Evolutionary conservation across 2,329 filamentous ascomycete species (phyloP).

Genomic region (Cladosporium sp.): DNA sequence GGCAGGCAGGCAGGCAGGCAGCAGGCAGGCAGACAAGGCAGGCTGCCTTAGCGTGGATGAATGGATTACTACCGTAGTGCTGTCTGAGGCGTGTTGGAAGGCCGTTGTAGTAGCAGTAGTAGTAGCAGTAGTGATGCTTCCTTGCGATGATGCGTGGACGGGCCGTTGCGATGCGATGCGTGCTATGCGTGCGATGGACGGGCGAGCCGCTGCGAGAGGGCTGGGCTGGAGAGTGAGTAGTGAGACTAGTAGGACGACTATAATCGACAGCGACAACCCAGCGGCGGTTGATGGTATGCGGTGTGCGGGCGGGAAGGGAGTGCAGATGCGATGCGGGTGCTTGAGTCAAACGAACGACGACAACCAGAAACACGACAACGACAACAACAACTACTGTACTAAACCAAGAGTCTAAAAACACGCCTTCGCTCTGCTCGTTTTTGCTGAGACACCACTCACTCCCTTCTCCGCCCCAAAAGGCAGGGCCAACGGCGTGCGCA

Average conservation of each 20-base stretch:
- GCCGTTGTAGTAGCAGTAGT: neutral
- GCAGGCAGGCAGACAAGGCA: constrained; percentile 16
- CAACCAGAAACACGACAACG: neutral
- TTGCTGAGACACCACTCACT: constrained; percentile 17
- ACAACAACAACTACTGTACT: neutral
- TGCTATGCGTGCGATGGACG: neutral
- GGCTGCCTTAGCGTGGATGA: constrained; percentile 12
- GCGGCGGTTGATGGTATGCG: constrained; percentile 12
- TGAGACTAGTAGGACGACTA: neutral
- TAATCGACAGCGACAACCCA: neutral
- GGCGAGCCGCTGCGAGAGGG: constrained; percentile 14
- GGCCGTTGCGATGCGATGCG: constrained; percentile 18
- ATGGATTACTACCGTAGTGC: neutral
- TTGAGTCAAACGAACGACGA: constrained; percentile 10
- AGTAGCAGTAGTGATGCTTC: neutral
- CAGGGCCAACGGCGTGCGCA: constrained; percentile 18
- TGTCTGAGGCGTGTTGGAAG: neutral
- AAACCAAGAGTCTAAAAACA: constrained; percentile 9
- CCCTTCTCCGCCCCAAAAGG: constrained; percentile 15
- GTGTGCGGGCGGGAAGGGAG: constrained; percentile 18
- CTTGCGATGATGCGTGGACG: constrained; percentile 8
- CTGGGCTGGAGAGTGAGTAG: neutral
- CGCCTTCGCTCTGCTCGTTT: constrained; percentile 20
- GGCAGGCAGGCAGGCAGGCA: constrained; percentile 17
- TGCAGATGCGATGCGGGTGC: constrained; percentile 14